Evolutionary conservation across 163 green algal species (phyloP).

Genomic region (Coccomyxa subellipsoidea): DNA sequence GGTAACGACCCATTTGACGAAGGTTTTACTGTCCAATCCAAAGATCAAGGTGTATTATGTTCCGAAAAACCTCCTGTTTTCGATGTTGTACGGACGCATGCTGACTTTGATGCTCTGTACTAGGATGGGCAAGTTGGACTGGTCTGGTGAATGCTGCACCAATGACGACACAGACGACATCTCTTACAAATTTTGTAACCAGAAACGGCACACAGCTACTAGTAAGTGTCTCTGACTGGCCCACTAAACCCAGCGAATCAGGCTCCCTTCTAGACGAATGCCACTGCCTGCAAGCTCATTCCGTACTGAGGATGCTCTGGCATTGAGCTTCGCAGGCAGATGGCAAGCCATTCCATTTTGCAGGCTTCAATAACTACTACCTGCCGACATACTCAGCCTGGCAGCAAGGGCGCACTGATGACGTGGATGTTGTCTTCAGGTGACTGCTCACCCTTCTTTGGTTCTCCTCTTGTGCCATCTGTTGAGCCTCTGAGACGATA

Average conservation of each 20-base stretch:
- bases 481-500: no score
- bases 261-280: no score
- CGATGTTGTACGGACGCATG: no score
- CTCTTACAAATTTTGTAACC: not conserved
- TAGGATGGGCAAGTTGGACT: not conserved
- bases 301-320: no score
- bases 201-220: not conserved
- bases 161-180: not conserved
- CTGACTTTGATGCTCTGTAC: not conserved
- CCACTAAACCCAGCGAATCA: no score
- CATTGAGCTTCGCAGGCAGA: no score
- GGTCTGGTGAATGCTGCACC: not conserved
- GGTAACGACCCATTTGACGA: no score
- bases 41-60: no score
- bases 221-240: no score
- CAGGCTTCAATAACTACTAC: conserved; percentile 8
- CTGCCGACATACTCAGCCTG: not conserved
- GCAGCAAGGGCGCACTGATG: not conserved
- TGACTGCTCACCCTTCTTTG: not conserved
- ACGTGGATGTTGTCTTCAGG: not conserved
- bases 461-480: not conserved
- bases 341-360: not conserved
- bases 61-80: no score
- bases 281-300: no score
- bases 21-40: no score